Evolutionary conservation across 176 grass and related monocot genomes (phyloP).

Genomic region (Oryza brachyantha): DNA sequence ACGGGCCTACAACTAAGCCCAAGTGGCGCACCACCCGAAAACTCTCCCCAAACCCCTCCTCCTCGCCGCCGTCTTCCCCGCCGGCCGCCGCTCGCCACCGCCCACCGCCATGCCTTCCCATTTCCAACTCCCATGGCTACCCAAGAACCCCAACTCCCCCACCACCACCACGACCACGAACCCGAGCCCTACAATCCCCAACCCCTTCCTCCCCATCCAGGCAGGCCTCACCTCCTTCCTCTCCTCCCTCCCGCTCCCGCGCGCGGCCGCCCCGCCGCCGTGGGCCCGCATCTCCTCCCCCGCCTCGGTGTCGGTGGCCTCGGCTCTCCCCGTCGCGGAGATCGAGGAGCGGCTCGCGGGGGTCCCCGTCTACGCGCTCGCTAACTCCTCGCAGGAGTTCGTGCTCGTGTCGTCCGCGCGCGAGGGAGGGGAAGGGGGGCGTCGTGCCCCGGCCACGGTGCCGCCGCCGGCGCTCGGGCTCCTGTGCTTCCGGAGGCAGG

Average conservation of each 20-base stretch:
- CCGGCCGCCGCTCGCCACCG: no score
- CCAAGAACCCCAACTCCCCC: constrained; percentile 10
- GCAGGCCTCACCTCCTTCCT: constrained; percentile 47
- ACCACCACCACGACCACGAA: background rate
- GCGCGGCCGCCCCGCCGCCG: background rate
- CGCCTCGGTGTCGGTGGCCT: background rate
- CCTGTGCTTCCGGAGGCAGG: constrained; percentile 64
- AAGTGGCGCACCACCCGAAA: no score
- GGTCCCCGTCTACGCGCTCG: constrained; percentile 73
- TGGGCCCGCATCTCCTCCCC: constrained; percentile 18
- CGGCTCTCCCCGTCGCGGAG: constrained; percentile 13
- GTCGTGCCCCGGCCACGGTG: background rate
- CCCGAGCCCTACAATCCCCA: constrained; percentile 4
- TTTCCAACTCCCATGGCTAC: constrained; percentile 48
- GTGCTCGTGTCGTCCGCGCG: constrained; percentile 51
- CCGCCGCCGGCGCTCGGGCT: constrained; percentile 43
- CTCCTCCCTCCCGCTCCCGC: constrained; percentile 22
- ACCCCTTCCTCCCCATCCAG: constrained; percentile 47
- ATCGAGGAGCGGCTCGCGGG: constrained; percentile 72
- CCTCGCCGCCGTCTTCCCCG: background rate
- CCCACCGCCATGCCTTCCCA: constrained; percentile 40
- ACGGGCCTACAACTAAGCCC: no score
- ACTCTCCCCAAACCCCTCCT: background rate
- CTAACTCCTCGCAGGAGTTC: constrained; percentile 64
- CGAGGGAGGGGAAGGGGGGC: background rate